Conservation (phyloP, 1,284 basidiomycete genomes). For the Malassezia obtusa region DNA sequence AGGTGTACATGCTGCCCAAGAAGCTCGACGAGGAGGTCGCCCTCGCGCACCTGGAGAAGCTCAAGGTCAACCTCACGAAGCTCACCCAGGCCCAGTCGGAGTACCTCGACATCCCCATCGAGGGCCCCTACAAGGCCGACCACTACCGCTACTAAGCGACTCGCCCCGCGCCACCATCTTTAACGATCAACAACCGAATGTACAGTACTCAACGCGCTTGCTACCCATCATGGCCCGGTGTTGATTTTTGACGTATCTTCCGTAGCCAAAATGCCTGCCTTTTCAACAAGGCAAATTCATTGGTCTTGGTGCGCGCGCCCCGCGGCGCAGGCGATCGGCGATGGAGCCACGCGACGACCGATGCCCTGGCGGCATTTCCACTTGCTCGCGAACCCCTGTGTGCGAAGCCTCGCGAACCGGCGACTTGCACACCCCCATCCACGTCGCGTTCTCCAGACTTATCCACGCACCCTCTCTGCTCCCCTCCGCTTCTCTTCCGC, state of each 20-base stretch:
- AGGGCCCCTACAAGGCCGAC: constrained; percentile 71
- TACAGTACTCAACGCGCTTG: constrained; percentile 21
- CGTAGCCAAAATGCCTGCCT: constrained; percentile 18
- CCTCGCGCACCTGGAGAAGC: constrained; percentile 77
- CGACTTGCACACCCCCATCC: not conserved
- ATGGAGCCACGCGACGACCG: too few species aligned
- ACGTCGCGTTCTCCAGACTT: not conserved
- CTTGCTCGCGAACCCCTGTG: too few species aligned
- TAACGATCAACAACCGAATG: constrained; percentile 13
- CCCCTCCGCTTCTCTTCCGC: not conserved
- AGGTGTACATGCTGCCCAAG: constrained; percentile 65
- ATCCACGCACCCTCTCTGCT: not conserved
- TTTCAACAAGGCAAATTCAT: constrained; percentile 42
- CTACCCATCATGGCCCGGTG: constrained; percentile 8
- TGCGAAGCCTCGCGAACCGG: too few species aligned
- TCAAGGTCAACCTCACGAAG: constrained; percentile 85
- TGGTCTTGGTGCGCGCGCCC: too few species aligned
- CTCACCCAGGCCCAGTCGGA: constrained; percentile 68
- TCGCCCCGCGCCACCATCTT: not conserved
- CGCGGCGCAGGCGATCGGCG: too few species aligned
- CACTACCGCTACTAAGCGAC: constrained; percentile 47
- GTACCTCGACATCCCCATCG: constrained; percentile 81
- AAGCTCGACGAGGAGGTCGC: constrained; percentile 98
- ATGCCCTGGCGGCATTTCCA: too few species aligned
- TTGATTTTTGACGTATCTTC: not conserved